Evolutionary conservation across 2,329 filamentous ascomycete genomes (phyloP).

Genomic region (Nemania diffusa): DNA sequence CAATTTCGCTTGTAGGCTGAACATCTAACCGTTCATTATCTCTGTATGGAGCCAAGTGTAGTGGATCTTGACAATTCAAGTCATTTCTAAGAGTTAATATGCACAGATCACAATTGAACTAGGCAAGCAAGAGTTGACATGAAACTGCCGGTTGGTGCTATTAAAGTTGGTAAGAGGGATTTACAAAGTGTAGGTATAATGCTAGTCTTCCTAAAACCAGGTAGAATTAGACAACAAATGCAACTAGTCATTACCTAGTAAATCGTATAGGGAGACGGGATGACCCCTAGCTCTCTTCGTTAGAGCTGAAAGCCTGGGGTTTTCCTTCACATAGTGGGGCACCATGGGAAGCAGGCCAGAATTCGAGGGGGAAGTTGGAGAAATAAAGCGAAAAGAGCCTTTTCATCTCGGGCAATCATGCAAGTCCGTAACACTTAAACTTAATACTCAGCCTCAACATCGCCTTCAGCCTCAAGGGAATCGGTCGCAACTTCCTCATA

Average conservation of each 20-base stretch:
- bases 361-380: constrained; percentile 27
- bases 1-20: constrained; percentile 27
- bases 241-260: constrained; percentile 39
- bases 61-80: not conserved
- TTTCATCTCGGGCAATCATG: constrained; percentile 36
- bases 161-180: constrained; percentile 49
- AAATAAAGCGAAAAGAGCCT: constrained; percentile 36
- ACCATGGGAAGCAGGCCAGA: constrained; percentile 26
- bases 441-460: constrained; percentile 92
- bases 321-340: constrained; percentile 11
- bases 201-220: constrained; percentile 46
- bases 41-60: constrained; percentile 2
- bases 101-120: not conserved
- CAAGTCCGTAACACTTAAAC: constrained; percentile 30
- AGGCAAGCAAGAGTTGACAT: not conserved
- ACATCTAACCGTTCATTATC: constrained; percentile 8
- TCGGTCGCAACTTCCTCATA: constrained; percentile 99
- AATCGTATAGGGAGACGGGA: constrained; percentile 25
- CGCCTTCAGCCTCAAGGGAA: constrained; percentile 87
- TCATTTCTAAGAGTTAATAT: not conserved
- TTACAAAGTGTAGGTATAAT: constrained; percentile 52
- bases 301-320: constrained; percentile 17
- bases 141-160: constrained; percentile 42
- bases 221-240: constrained; percentile 41
- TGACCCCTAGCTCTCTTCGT: constrained; percentile 14